These are phyloP conservation scores for Phyllosticta capitalensis DNA, from an alignment of 2,329 filamentous ascomycete genomes.

Conservation along the genomic window DNA sequence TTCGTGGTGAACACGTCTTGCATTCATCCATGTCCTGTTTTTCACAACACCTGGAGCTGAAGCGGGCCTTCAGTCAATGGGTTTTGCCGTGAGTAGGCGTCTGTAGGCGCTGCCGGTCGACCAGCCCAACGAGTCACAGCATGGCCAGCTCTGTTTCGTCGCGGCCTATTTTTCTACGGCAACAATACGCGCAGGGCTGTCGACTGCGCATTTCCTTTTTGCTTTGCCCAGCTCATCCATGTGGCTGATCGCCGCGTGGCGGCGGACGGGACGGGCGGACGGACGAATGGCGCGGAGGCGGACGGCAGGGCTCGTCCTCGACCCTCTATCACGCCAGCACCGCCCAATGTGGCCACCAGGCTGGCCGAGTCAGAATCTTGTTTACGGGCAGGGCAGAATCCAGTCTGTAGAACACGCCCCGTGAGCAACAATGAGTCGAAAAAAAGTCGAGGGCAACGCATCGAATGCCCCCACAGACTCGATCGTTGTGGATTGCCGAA, in stretches of 20 bases:
- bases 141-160: background rate
- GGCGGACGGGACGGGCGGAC: background rate
- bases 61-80: background rate
- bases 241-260: background rate
- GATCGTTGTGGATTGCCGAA: background rate
- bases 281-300: background rate
- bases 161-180: background rate
- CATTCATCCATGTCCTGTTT: background rate
- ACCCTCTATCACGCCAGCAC: background rate
- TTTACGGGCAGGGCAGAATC: background rate
- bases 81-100: background rate
- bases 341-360: background rate
- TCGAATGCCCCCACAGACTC: background rate
- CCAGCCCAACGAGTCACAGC: background rate
- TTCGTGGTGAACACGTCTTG: background rate
- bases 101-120: background rate
- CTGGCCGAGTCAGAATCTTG: background rate
- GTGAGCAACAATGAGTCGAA: background rate
- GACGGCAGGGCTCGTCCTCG: background rate
- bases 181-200: background rate
- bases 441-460: background rate
- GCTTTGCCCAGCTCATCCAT: background rate
- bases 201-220: background rate
- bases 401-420: background rate
- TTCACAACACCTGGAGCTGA: background rate